Conservation (phyloP, 2,329 filamentous ascomycete species). For the Dactylella cylindrospora region DNA sequence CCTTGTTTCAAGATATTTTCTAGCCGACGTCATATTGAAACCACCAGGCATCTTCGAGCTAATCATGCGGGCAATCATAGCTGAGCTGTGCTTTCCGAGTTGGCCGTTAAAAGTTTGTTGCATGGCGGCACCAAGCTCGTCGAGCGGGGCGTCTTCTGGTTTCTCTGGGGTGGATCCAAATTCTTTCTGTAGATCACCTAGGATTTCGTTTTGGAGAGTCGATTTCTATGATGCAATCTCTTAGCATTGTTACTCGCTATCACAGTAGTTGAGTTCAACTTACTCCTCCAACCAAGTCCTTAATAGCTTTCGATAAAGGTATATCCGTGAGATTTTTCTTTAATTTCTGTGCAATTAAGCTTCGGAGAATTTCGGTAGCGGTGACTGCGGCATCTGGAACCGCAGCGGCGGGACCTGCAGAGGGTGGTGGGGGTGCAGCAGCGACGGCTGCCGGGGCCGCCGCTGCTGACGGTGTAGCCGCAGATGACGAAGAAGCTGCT, state of each 20-base stretch:
- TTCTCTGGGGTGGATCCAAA: slow-evolving; percentile 98
- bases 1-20: slow-evolving; percentile 91
- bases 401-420: slow-evolving; percentile 80
- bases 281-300: slow-evolving; percentile 71
- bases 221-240: slow-evolving; percentile 17
- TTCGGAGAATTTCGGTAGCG: slow-evolving; percentile 84
- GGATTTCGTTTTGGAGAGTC: slow-evolving; percentile 96
- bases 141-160: slow-evolving; percentile 93
- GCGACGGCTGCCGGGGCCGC: slow-evolving; percentile 55
- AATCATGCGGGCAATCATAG: slow-evolving; percentile 87
- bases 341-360: slow-evolving; percentile 92
- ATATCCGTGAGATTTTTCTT: slow-evolving; percentile 91
- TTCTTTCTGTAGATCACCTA: slow-evolving; percentile 96
- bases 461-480: slow-evolving; percentile 53
- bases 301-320: slow-evolving; percentile 93
- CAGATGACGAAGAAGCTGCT: slow-evolving; percentile 54
- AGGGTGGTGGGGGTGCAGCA: slow-evolving; percentile 62
- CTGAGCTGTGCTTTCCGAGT: slow-evolving; percentile 92
- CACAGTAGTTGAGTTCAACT: not conserved
- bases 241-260: not conserved
- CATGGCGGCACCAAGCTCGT: slow-evolving; percentile 92
- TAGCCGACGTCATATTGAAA: slow-evolving; percentile 94
- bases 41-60: slow-evolving; percentile 99
- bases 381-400: slow-evolving; percentile 84
- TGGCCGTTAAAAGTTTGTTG: slow-evolving; percentile 99